Evolutionary conservation across 108 stramenopile species (phyloP).

Genomic region (Chaetoceros muelleri): DNA sequence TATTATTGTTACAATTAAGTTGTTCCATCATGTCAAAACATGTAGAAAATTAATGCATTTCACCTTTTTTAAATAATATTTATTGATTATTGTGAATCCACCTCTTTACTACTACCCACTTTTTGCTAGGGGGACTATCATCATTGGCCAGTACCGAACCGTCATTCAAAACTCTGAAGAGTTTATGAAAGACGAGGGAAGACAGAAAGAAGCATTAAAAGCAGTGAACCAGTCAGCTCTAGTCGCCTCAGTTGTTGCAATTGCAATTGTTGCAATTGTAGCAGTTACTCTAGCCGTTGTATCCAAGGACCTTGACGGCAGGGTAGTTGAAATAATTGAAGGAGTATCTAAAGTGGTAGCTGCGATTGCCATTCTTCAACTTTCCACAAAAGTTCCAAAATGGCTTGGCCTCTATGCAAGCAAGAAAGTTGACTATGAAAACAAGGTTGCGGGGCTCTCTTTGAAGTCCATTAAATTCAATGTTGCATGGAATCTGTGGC

Average conservation of each 20-base stretch:
- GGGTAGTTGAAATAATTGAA: conserved; percentile 48
- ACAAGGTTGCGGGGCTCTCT: conserved; percentile 24
- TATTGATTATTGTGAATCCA: too few relatives aligned
- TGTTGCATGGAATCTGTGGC: conserved; percentile 81
- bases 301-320: conserved; percentile 35
- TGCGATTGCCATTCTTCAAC: conserved; percentile 49
- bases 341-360: conserved; percentile 71
- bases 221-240: conserved; percentile 51
- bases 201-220: conserved; percentile 33
- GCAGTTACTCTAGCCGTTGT: conserved; percentile 55
- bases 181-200: conserved; percentile 30
- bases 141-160: conserved; percentile 68
- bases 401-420: conserved; percentile 61
- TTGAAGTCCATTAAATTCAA: conserved; percentile 68
- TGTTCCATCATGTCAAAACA: too few relatives aligned
- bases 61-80: too few relatives aligned
- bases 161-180: conserved; percentile 36
- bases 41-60: too few relatives aligned
- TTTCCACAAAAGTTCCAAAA: conserved; percentile 70
- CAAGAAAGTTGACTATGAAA: conserved; percentile 22
- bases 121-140: too few relatives aligned
- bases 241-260: conserved; percentile 39
- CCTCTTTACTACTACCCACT: too few relatives aligned
- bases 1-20: too few relatives aligned
- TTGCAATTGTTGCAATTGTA: conserved; percentile 31